Conservation (phyloP, 1,284 basidiomycete species). For the Flammula alnicola region DNA sequence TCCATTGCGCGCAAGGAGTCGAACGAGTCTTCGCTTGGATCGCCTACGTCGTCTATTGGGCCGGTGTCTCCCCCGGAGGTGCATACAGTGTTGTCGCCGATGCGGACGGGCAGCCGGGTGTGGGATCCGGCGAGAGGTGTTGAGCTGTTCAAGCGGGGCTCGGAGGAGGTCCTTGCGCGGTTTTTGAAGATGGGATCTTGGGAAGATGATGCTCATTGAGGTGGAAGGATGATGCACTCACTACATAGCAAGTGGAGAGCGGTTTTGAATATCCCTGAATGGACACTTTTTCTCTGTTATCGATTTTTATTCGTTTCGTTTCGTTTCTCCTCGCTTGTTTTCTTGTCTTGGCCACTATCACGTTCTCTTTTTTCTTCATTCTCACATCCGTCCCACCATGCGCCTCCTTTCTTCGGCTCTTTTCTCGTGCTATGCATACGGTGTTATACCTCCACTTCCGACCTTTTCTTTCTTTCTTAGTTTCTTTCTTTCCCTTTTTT, state of each 20-base stretch:
- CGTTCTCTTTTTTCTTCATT: slow-evolving; percentile 8
- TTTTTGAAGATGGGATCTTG: slow-evolving; percentile 79
- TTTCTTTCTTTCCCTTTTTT: slow-evolving; percentile 10
- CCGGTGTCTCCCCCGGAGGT: slow-evolving; percentile 50
- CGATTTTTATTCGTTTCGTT: background rate
- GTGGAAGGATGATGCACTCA: too few species aligned
- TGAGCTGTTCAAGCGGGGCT: slow-evolving; percentile 80
- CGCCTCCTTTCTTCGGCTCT: slow-evolving; percentile 13
- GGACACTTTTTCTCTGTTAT: background rate
- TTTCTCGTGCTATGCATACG: too few species aligned
- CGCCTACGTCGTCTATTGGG: slow-evolving; percentile 55
- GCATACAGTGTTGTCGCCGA: slow-evolving; percentile 30
- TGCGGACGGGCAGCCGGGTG: slow-evolving; percentile 56
- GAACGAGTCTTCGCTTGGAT: slow-evolving; percentile 46
- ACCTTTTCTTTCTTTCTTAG: slow-evolving; percentile 12
- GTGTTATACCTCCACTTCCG: too few species aligned
- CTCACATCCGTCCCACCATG: slow-evolving; percentile 9
- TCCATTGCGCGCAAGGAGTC: slow-evolving; percentile 39
- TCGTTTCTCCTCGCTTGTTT: slow-evolving; percentile 5
- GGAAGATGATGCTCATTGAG: slow-evolving; percentile 51
- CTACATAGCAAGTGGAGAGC: too few species aligned
- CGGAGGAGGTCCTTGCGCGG: slow-evolving; percentile 79
- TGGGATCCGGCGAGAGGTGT: slow-evolving; percentile 83
- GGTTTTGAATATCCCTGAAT: too few species aligned
- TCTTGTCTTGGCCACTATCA: slow-evolving; percentile 9